Evolutionary conservation across 2,329 filamentous ascomycete genomes (phyloP).

Genomic region (Aciculosporium take): DNA sequence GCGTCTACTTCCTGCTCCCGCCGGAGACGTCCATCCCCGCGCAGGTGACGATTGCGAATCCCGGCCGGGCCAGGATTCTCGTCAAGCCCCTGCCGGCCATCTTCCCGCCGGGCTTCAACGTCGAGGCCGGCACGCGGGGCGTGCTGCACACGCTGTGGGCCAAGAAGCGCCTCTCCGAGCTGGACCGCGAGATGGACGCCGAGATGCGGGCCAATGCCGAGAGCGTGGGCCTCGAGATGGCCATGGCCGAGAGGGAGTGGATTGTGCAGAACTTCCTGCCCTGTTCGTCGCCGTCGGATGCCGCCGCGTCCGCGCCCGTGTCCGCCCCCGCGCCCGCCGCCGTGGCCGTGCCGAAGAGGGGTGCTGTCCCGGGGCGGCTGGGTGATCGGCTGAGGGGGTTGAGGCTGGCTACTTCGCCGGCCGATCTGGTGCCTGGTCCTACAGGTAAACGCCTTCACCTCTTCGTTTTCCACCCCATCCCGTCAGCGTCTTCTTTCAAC

Average conservation of each 20-base stretch:
- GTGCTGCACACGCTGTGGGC: conserved; percentile 87
- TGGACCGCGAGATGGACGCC: conserved; percentile 61
- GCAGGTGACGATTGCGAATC: conserved; percentile 49
- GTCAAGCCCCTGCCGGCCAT: conserved; percentile 79
- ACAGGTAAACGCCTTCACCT: conserved; percentile 29
- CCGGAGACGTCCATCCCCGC: conserved; percentile 58
- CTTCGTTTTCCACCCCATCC: neutral
- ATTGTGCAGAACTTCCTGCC: conserved; percentile 59
- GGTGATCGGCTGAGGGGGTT: conserved; percentile 69
- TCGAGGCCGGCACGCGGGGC: conserved; percentile 59
- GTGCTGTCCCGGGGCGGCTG: conserved; percentile 53
- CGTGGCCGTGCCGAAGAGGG: neutral
- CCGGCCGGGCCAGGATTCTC: conserved; percentile 27
- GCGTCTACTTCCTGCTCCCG: conserved; percentile 70
- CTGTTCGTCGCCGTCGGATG: conserved; percentile 14
- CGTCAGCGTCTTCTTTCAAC: neutral
- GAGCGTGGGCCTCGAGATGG: conserved; percentile 74
- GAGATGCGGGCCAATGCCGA: conserved; percentile 65
- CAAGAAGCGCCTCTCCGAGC: conserved; percentile 60
- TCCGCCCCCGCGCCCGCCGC: conserved; percentile 35
- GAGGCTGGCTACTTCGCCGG: conserved; percentile 59
- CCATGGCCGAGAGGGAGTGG: conserved; percentile 69
- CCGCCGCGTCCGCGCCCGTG: conserved; percentile 12
- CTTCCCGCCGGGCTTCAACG: conserved; percentile 62
- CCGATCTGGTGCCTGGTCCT: conserved; percentile 41